Conservation (phyloP, 345 rosid species). For the Lepidium africanum region DNA sequence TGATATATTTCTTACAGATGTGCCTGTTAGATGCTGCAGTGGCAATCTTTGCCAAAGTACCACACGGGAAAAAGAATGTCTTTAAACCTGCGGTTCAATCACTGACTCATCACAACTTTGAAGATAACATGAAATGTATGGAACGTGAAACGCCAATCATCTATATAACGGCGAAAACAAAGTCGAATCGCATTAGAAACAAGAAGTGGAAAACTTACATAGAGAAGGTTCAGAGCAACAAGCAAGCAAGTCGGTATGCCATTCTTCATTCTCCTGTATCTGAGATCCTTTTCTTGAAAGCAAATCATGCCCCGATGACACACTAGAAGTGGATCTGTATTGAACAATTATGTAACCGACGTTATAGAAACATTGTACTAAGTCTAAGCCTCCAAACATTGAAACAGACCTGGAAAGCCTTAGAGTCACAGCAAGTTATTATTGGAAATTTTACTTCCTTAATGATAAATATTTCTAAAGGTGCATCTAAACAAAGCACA, state of each 20-base stretch:
- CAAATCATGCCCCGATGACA: slow-evolving; percentile 67
- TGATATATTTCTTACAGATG: slow-evolving; percentile 55
- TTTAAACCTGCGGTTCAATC: slow-evolving; percentile 51
- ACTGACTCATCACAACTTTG: not conserved
- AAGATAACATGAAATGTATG: not conserved
- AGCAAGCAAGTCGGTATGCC: slow-evolving; percentile 93
- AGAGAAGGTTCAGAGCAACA: slow-evolving; percentile 92
- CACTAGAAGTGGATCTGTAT: slow-evolving; percentile 64
- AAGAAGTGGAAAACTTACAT: slow-evolving; percentile 44
- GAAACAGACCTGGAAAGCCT: not conserved
- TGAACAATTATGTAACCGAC: slow-evolving; percentile 2
- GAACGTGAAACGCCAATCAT: not conserved
- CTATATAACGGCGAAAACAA: not conserved
- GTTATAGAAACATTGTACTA: not conserved
- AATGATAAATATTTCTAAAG: not conserved
- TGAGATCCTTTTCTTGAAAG: slow-evolving; percentile 47
- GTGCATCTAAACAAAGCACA: not conserved
- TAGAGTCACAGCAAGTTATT: not conserved
- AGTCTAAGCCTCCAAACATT: not conserved
- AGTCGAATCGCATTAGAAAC: not conserved
- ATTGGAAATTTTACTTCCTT: not conserved
- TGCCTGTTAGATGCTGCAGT: slow-evolving; percentile 75
- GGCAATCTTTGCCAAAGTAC: slow-evolving; percentile 79
- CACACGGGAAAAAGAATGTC: slow-evolving; percentile 88
- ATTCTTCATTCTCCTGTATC: slow-evolving; percentile 54